phyloP scores from a whole-genome alignment of 2,329 filamentous ascomycete genomes.

The Calonectria hawksworthii region DNA sequence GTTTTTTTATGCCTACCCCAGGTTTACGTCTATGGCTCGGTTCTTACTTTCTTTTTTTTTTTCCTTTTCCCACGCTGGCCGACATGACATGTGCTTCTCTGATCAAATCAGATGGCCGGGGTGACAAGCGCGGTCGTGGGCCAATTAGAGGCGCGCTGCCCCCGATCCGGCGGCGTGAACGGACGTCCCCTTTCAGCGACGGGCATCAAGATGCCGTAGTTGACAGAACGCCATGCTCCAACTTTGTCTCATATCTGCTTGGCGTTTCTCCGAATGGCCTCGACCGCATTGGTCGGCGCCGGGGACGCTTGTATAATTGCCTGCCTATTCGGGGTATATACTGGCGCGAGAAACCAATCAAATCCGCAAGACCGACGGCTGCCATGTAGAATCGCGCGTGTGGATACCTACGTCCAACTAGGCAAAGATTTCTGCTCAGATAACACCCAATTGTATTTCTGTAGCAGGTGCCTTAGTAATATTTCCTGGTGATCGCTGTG shows the following conservation, averaged over 20 bases:
- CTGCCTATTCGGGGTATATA: slow-evolving; percentile 9
- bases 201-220: not conserved
- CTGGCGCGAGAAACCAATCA: not conserved
- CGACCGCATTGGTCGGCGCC: not conserved
- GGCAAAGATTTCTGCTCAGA: not conserved
- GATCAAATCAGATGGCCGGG: not conserved
- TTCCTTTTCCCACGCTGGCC: not conserved
- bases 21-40: not conserved
- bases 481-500: not conserved
- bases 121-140: not conserved
- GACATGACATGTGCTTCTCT: not conserved
- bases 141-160: not conserved
- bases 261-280: not conserved
- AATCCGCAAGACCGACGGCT: not conserved
- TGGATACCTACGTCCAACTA: not conserved
- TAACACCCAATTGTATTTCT: not conserved
- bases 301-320: slow-evolving; percentile 10
- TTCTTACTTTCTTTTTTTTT: not conserved
- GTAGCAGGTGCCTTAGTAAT: not conserved
- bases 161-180: not conserved
- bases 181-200: not conserved
- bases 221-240: not conserved
- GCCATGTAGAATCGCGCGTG: not conserved
- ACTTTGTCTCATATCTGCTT: not conserved
- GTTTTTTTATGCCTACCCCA: not conserved